phyloP scores from a whole-genome alignment of 768 basidiomycete species.

The Cyclocybe aegerita region DNA sequence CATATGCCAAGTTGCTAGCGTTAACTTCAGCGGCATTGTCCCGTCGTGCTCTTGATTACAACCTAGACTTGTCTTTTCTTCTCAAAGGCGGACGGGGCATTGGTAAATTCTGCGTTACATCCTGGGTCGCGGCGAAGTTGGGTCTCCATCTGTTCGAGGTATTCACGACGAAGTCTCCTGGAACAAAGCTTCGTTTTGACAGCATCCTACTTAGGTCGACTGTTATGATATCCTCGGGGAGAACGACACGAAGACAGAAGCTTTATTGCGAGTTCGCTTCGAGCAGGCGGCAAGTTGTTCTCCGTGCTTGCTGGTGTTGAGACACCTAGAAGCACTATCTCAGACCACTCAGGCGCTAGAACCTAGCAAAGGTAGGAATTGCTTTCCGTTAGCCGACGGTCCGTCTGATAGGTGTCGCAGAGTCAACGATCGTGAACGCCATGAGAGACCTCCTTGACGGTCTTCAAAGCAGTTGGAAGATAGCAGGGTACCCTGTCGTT shows the following conservation, averaged over 20 bases:
- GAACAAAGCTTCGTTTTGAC: background rate
- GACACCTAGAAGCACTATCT: slow-evolving; percentile 78
- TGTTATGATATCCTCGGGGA: slow-evolving; percentile 86
- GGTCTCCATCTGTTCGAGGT: slow-evolving; percentile 86
- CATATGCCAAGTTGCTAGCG: slow-evolving; percentile 13
- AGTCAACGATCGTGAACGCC: slow-evolving; percentile 52
- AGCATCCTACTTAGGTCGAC: slow-evolving; percentile 57
- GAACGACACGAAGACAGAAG: slow-evolving; percentile 72
- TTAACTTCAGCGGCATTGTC: slow-evolving; percentile 47
- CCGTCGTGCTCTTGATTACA: slow-evolving; percentile 54
- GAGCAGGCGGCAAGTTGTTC: slow-evolving; percentile 77
- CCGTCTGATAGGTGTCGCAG: slow-evolving; percentile 33
- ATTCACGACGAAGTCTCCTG: background rate
- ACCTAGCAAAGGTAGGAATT: slow-evolving; percentile 57
- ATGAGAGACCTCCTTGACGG: slow-evolving; percentile 64
- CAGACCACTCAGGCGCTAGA: slow-evolving; percentile 66
- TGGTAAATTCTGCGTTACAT: slow-evolving; percentile 74
- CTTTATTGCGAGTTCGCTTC: slow-evolving; percentile 65
- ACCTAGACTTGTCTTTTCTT: slow-evolving; percentile 68
- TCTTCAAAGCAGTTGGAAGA: slow-evolving; percentile 54
- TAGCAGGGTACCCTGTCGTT: slow-evolving; percentile 70
- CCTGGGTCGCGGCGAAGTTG: slow-evolving; percentile 53
- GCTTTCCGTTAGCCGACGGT: background rate
- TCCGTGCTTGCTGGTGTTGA: slow-evolving; percentile 81
- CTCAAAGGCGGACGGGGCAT: slow-evolving; percentile 77